phyloP scores from a whole-genome alignment of 1,284 basidiomycete genomes.

The Cystobasidiaceae sp. region DNA sequence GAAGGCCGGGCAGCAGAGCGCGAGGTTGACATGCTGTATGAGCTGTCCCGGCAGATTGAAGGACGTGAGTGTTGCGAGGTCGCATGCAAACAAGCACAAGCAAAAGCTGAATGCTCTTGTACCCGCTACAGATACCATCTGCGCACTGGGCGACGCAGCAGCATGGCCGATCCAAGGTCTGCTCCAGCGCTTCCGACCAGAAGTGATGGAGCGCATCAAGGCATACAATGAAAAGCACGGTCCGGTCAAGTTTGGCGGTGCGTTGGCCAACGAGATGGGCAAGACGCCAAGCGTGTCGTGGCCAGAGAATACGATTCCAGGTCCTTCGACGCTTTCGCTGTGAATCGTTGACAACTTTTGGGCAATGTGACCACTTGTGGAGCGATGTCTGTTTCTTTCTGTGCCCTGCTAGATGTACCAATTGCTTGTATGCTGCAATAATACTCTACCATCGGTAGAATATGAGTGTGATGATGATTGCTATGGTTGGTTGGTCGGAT shows the following conservation, averaged over 20 bases:
- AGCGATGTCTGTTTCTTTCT: too few species aligned
- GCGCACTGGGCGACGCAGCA: constrained; percentile 92
- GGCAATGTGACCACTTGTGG: too few species aligned
- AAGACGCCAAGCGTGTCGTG: constrained; percentile 13
- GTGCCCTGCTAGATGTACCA: too few species aligned
- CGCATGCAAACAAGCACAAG: too few species aligned
- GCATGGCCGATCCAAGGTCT: constrained; percentile 94
- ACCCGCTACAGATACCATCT: constrained; percentile 65
- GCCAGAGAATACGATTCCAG: constrained; percentile 24
- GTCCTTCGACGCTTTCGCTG: constrained; percentile 1
- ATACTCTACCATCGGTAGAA: too few species aligned
- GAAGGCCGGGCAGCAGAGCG: constrained; percentile 82
- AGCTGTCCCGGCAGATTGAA: constrained; percentile 95
- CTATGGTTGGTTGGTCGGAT: too few species aligned
- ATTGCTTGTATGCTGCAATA: too few species aligned
- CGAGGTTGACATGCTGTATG: constrained; percentile 95
- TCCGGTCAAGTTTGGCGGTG: constrained; percentile 80
- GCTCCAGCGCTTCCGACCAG: constrained; percentile 90
- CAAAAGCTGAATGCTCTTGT: too few species aligned
- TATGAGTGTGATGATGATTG: too few species aligned
- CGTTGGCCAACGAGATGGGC: not conserved
- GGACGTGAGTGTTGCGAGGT: constrained; percentile 48
- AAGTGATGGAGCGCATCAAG: constrained; percentile 80
- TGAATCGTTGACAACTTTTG: too few species aligned
- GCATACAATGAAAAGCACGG: constrained; percentile 74